Conservation (phyloP, 352 stramenopile genomes). For the Saprolegnia parasitica region DNA sequence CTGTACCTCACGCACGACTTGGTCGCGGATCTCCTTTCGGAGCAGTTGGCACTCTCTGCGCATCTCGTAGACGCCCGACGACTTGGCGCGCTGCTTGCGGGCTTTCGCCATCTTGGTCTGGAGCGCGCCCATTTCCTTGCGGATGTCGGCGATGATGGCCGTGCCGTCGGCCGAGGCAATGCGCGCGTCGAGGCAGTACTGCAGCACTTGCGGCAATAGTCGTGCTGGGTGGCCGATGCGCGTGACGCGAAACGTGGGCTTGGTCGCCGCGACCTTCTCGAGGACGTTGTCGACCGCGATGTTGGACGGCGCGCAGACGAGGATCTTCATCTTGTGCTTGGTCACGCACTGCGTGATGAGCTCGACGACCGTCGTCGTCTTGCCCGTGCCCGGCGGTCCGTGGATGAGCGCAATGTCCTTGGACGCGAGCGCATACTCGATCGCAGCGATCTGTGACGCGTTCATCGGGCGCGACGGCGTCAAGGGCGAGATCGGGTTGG, state of each 20-base stretch:
- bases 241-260: slow-evolving; percentile 41
- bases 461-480: slow-evolving; percentile 43
- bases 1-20: slow-evolving; percentile 86
- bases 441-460: slow-evolving; percentile 65
- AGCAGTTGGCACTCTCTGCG: slow-evolving; percentile 85
- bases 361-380: slow-evolving; percentile 97
- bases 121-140: slow-evolving; percentile 81
- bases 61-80: slow-evolving; percentile 40
- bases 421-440: slow-evolving; percentile 75
- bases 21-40: slow-evolving; percentile 90
- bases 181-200: slow-evolving; percentile 92
- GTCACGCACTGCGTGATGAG: slow-evolving; percentile 92
- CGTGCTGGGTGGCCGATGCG: slow-evolving; percentile 94
- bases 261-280: slow-evolving; percentile 80
- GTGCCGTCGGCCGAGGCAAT: slow-evolving; percentile 91
- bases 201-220: slow-evolving; percentile 85
- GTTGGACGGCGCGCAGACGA: slow-evolving; percentile 97
- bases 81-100: slow-evolving; percentile 55
- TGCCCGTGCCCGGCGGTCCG: slow-evolving; percentile 90
- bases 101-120: slow-evolving; percentile 38
- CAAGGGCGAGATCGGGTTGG: slow-evolving; percentile 45
- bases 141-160: slow-evolving; percentile 94
- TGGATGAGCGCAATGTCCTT: slow-evolving; percentile 90
- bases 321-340: slow-evolving; percentile 78
- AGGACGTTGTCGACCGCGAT: slow-evolving; percentile 98